Evolutionary conservation across 163 green algal species (phyloP).

Genomic region (Coccomyxa subellipsoidea): DNA sequence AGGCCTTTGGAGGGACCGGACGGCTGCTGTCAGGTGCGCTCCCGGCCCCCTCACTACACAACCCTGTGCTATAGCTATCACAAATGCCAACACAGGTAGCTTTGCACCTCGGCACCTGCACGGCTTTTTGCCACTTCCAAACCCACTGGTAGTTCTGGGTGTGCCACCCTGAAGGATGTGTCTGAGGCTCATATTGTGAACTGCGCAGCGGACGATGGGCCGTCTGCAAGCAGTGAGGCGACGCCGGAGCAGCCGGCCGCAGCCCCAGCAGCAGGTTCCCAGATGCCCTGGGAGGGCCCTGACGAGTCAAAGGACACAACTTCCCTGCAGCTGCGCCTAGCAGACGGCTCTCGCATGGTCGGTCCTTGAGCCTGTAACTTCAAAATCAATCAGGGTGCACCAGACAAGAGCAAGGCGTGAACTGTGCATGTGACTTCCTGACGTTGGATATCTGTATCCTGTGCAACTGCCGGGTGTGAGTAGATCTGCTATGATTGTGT

Average conservation of each 20-base stretch:
- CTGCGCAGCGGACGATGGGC: neutral
- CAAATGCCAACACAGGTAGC: neutral
- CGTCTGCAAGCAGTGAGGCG: neutral
- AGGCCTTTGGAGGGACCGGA: constrained; percentile 61
- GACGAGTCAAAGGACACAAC: constrained; percentile 71
- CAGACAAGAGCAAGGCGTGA: neutral
- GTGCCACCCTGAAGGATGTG: no score
- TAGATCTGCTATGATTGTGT: neutral
- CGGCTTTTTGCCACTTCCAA: neutral
- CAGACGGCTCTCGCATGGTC: constrained; percentile 71
- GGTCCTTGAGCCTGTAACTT: neutral
- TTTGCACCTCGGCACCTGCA: no score
- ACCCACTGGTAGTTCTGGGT: neutral
- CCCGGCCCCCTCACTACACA: neutral
- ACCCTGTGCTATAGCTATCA: neutral
- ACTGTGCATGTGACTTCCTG: no score
- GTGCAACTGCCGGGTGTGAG: neutral
- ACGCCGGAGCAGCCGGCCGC: neutral
- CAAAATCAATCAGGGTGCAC: neutral
- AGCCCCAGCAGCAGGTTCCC: neutral
- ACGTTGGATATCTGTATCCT: no score
- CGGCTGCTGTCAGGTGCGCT: constrained; percentile 48
- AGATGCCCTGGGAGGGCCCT: constrained; percentile 44
- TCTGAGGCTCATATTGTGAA: neutral
- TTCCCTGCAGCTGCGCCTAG: constrained; percentile 79